These are phyloP conservation scores for Jackrogersella minutella DNA, from an alignment of 495 filamentous ascomycete genomes.

Conservation along the genomic window DNA sequence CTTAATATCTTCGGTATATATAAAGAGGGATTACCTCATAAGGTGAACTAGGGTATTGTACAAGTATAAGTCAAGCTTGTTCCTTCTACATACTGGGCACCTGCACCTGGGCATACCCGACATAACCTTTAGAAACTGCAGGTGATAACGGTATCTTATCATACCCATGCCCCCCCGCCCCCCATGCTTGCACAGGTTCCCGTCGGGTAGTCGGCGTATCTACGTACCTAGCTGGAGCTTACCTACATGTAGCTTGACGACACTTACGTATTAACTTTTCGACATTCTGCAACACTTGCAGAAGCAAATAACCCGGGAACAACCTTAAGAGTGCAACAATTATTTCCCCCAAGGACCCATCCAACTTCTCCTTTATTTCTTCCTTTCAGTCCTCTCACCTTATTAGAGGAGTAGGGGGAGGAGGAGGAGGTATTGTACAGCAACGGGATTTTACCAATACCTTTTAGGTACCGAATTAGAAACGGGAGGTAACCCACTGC, in stretches of 20 bases:
- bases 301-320: neutral
- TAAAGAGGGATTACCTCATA: neutral
- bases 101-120: no score
- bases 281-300: conserved; percentile 7
- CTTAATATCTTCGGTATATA: neutral
- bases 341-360: neutral
- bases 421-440: conserved; percentile 5
- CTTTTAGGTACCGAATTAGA: neutral
- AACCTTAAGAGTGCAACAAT: neutral
- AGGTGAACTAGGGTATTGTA: neutral
- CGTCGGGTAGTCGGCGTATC: neutral
- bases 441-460: neutral
- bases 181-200: no score
- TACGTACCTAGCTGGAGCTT: neutral
- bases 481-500: no score
- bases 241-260: conserved; percentile 7
- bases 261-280: conserved; percentile 14
- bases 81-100: neutral
- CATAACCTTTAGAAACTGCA: no score
- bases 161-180: neutral
- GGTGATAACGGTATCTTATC: conserved; percentile 2
- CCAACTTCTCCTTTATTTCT: neutral
- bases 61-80: neutral
- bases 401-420: conserved; percentile 13
- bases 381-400: neutral